These are phyloP conservation scores for Naganishia sp. DNA, from an alignment of 1,284 basidiomycete species.

Conservation along the genomic window DNA sequence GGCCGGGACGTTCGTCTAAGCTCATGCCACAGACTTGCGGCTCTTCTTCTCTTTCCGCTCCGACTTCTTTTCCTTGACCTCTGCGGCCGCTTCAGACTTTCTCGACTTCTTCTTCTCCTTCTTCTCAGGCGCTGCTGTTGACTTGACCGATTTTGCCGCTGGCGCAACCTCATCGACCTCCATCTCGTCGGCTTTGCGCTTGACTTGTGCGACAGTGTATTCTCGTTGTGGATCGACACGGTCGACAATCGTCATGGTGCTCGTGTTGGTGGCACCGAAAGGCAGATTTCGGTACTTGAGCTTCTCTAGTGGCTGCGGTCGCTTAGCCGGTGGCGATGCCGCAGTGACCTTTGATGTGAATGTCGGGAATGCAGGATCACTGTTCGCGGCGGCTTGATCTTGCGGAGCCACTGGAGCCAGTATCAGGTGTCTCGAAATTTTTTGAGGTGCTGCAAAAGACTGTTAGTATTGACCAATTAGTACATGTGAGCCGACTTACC, in stretches of 20 bases:
- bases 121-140: not conserved
- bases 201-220: not conserved
- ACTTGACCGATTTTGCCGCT: conserved; percentile 2
- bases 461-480: not conserved
- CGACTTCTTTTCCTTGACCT: conserved; percentile 23
- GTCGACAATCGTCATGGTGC: conserved; percentile 22
- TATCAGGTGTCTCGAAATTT: conserved; percentile 44
- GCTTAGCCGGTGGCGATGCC: not conserved
- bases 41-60: conserved; percentile 28
- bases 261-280: conserved; percentile 25
- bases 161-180: conserved; percentile 15
- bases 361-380: conserved; percentile 4
- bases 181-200: conserved; percentile 19
- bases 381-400: not conserved
- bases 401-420: conserved; percentile 39
- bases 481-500: conserved; percentile 38
- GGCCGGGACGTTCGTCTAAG: not conserved
- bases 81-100: conserved; percentile 8
- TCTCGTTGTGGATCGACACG: conserved; percentile 16
- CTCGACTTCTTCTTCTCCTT: conserved; percentile 26
- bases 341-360: not conserved
- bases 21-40: conserved; percentile 28
- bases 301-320: conserved; percentile 27
- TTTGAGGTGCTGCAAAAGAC: conserved; percentile 42
- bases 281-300: conserved; percentile 33